phyloP scores from a whole-genome alignment of 2,329 filamentous ascomycete species.

The Cercospora sp. region DNA sequence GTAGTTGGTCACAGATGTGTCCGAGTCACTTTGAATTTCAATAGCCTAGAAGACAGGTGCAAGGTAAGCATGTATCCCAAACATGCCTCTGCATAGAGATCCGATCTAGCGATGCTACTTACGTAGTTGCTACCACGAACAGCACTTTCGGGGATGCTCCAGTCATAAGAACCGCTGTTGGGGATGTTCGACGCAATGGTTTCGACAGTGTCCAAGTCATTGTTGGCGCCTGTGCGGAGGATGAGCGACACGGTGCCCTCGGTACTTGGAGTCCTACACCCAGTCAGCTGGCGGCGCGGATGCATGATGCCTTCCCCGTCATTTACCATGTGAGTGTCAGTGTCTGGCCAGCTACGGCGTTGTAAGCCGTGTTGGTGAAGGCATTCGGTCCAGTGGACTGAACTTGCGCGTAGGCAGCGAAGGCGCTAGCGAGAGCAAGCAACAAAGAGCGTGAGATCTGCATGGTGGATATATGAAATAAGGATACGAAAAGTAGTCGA shows the following conservation, averaged over 20 bases:
- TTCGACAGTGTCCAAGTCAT: slow-evolving; percentile 38
- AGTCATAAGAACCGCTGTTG: slow-evolving; percentile 54
- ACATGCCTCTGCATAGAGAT: neutral
- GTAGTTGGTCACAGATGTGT: slow-evolving; percentile 53
- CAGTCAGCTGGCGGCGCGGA: neutral
- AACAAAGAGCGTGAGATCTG: slow-evolving; percentile 46
- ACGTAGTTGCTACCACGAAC: slow-evolving; percentile 49
- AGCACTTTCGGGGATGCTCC: slow-evolving; percentile 46
- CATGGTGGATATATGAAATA: slow-evolving; percentile 34
- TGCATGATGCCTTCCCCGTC: neutral
- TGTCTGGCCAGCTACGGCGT: slow-evolving; percentile 49
- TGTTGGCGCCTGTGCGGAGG: slow-evolving; percentile 44
- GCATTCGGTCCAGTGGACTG: slow-evolving; percentile 41
- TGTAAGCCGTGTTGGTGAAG: slow-evolving; percentile 48
- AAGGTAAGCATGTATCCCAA: neutral
- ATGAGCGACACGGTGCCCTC: slow-evolving; percentile 53
- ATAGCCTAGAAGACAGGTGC: slow-evolving; percentile 39
- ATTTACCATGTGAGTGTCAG: slow-evolving; percentile 50
- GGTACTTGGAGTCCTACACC: slow-evolving; percentile 44
- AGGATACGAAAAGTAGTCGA: slow-evolving; percentile 8
- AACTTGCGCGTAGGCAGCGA: slow-evolving; percentile 42
- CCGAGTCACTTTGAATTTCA: slow-evolving; percentile 52
- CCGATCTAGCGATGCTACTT: neutral
- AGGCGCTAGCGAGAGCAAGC: slow-evolving; percentile 48
- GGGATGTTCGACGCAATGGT: slow-evolving; percentile 44